Evolutionary conservation across 148 eudicot species (phyloP).

Genomic region (Camellia japonica): DNA sequence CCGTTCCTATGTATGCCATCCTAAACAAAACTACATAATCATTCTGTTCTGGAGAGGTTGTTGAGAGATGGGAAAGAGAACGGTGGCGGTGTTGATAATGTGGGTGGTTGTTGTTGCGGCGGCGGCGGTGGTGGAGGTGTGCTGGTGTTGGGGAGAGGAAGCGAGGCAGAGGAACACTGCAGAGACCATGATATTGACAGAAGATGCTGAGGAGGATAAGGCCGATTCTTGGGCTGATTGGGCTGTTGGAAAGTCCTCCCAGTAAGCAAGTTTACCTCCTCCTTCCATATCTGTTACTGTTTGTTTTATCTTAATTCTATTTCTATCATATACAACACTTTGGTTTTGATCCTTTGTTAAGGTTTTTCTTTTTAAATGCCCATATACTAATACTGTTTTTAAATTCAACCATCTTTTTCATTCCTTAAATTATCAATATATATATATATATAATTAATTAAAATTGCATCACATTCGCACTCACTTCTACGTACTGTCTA

Average conservation of each 20-base stretch:
- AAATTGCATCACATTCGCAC: too few relatives aligned
- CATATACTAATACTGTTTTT: too few relatives aligned
- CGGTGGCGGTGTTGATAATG: background rate
- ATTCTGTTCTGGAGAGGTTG: background rate
- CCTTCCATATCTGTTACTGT: too few relatives aligned
- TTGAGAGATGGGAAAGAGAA: background rate
- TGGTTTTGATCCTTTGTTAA: too few relatives aligned
- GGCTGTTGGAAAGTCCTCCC: conserved; percentile 27
- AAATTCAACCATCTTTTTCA: too few relatives aligned
- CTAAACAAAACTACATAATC: background rate
- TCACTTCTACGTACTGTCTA: too few relatives aligned
- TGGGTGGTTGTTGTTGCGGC: conserved; percentile 9
- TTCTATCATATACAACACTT: background rate
- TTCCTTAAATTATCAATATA: too few relatives aligned
- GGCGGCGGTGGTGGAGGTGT: background rate
- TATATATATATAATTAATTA: too few relatives aligned
- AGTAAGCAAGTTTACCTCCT: conserved; percentile 13
- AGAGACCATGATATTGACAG: background rate
- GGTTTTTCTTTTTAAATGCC: too few relatives aligned
- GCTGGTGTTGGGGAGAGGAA: conserved; percentile 22
- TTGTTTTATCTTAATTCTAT: background rate
- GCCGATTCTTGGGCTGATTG: conserved; percentile 29
- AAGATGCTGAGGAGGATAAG: conserved; percentile 18
- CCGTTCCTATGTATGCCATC: background rate
- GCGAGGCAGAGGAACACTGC: conserved; percentile 11